Conservation (phyloP, 805 yeast genomes). For the Yueomyces sinensis region DNA sequence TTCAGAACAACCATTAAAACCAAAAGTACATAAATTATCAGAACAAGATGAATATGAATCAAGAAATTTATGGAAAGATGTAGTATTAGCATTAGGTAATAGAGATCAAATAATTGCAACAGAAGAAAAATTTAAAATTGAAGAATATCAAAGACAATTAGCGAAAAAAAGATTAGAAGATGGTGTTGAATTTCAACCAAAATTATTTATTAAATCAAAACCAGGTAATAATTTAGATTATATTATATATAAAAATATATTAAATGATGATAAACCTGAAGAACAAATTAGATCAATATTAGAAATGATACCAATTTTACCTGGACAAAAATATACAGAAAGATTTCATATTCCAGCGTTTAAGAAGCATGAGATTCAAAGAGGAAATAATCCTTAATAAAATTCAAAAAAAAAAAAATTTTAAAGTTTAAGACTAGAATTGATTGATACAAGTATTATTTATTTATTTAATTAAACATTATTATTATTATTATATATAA, state of each 20-base stretch:
- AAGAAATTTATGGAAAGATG: slow-evolving; percentile 70
- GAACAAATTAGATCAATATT: slow-evolving; percentile 43
- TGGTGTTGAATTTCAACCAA: slow-evolving; percentile 72
- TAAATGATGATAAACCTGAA: slow-evolving; percentile 33
- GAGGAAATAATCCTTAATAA: not conserved
- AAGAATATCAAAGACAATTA: slow-evolving; percentile 65
- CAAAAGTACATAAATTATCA: slow-evolving; percentile 60
- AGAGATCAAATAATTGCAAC: slow-evolving; percentile 81
- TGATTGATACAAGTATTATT: not conserved
- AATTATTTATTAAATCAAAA: slow-evolving; percentile 45
- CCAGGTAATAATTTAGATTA: slow-evolving; percentile 43
- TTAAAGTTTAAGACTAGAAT: not conserved
- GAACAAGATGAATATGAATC: slow-evolving; percentile 81
- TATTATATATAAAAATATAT: slow-evolving; percentile 50
- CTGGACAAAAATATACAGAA: slow-evolving; percentile 60
- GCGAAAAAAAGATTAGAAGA: slow-evolving; percentile 67
- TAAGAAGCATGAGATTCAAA: slow-evolving; percentile 31
- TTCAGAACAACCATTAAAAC: slow-evolving; percentile 39
- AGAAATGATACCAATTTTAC: slow-evolving; percentile 64
- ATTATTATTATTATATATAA: no score
- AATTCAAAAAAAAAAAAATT: no score
- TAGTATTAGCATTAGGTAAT: slow-evolving; percentile 63
- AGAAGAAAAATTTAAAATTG: slow-evolving; percentile 75
- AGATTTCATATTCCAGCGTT: slow-evolving; percentile 59
- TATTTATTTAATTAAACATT: not conserved